Conservation (phyloP, 805 yeast species). For the Saturnispora kantuleensis region DNA sequence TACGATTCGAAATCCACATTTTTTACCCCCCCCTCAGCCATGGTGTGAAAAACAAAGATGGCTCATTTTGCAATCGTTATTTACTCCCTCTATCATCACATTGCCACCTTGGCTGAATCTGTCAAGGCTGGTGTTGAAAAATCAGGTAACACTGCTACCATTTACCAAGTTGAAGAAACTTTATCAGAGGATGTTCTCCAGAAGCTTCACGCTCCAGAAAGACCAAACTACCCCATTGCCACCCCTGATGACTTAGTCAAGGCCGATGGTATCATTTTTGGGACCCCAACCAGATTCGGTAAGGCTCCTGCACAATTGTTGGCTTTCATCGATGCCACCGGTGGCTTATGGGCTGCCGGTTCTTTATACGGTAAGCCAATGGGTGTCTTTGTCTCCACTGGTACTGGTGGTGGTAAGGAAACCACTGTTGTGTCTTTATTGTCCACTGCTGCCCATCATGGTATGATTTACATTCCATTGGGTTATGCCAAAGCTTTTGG, state of each 20-base stretch:
- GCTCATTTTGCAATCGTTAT: slow-evolving; percentile 33
- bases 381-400: slow-evolving; percentile 64
- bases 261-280: slow-evolving; percentile 78
- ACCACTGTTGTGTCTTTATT: slow-evolving; percentile 53
- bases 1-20: background rate
- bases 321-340: slow-evolving; percentile 70
- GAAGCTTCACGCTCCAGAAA: slow-evolving; percentile 53
- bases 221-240: slow-evolving; percentile 56
- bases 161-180: slow-evolving; percentile 74
- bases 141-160: slow-evolving; percentile 59
- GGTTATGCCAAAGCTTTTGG: slow-evolving; percentile 56
- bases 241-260: slow-evolving; percentile 44
- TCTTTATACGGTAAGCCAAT: slow-evolving; percentile 65
- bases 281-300: slow-evolving; percentile 83
- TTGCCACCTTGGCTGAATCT: slow-evolving; percentile 55
- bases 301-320: slow-evolving; percentile 69
- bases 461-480: slow-evolving; percentile 69
- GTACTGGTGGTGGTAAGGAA: slow-evolving; percentile 84
- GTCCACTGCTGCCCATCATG: slow-evolving; percentile 67
- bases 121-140: slow-evolving; percentile 58
- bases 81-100: slow-evolving; percentile 76
- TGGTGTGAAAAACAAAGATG: slow-evolving; percentile 9
- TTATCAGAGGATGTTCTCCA: slow-evolving; percentile 48
- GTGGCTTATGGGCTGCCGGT: slow-evolving; percentile 72
- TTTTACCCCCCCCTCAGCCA: too few relatives aligned